phyloP scores from a whole-genome alignment of 2,329 filamentous ascomycete species.

The Colletotrichum endophyticum region DNA sequence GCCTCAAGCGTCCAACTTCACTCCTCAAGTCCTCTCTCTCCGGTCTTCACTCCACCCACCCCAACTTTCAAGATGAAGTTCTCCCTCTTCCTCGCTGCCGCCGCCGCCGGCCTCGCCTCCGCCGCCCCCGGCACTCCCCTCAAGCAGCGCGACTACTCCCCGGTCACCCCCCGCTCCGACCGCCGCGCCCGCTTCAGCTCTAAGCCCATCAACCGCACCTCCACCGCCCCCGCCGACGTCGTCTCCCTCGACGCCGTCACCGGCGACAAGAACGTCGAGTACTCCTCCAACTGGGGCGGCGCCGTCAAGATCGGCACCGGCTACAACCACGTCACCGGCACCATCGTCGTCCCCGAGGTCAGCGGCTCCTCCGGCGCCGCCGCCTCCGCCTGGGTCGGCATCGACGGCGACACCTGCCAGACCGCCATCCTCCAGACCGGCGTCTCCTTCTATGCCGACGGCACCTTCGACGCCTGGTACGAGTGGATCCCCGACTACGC shows the following conservation, averaged over 20 bases:
- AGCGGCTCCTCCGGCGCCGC: constrained; percentile 21
- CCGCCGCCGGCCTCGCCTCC: constrained; percentile 18
- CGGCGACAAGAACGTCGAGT: constrained; percentile 19
- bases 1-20: background rate
- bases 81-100: constrained; percentile 15
- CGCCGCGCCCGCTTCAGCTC: constrained; percentile 11
- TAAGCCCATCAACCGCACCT: constrained; percentile 17
- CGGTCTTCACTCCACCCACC: background rate
- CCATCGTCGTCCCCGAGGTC: constrained; percentile 30
- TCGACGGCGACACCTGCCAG: constrained; percentile 49
- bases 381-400: constrained; percentile 51
- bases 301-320: constrained; percentile 29
- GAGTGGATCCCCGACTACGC: constrained; percentile 51
- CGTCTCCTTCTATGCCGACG: constrained; percentile 42
- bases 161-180: background rate
- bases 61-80: constrained; percentile 8
- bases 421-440: constrained; percentile 47
- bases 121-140: constrained; percentile 17
- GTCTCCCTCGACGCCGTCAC: background rate
- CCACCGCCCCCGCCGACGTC: background rate
- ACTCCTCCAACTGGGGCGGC: constrained; percentile 33
- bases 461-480: constrained; percentile 46
- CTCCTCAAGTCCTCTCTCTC: background rate
- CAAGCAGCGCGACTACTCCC: constrained; percentile 7
- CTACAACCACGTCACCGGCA: constrained; percentile 31